Evolutionary conservation across 2,329 filamentous ascomycete genomes (phyloP).

Genomic region (Verticillium isaacii): DNA sequence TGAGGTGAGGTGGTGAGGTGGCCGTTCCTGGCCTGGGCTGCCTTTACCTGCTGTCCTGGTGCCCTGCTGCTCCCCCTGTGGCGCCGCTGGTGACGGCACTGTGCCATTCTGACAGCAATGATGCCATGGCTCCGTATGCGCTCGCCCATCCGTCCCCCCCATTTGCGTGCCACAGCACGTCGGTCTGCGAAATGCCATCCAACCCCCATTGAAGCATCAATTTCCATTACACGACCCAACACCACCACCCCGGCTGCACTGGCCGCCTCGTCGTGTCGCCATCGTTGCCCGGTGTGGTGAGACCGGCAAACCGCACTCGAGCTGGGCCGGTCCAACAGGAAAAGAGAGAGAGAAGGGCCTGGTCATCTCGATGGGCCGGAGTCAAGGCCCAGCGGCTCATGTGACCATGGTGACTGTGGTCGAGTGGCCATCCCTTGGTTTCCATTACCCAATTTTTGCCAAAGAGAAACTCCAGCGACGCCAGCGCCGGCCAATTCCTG

Average conservation of each 20-base stretch:
- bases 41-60: not conserved
- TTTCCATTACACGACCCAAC: constrained; percentile 25
- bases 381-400: constrained; percentile 19
- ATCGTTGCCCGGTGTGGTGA: constrained; percentile 1
- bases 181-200: not conserved
- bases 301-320: not conserved
- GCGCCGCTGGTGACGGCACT: not conserved
- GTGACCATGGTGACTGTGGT: constrained; percentile 29
- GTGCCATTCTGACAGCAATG: not conserved
- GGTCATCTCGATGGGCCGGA: not conserved
- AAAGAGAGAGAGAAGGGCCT: not conserved
- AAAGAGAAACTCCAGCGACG: constrained; percentile 9
- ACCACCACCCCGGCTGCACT: not conserved
- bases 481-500: constrained; percentile 1
- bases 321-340: not conserved
- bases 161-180: too few relatives aligned
- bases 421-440: constrained; percentile 36
- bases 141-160: not conserved
- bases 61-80: not conserved
- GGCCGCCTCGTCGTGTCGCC: not conserved
- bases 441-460: constrained; percentile 42
- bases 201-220: not conserved
- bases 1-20: not conserved
- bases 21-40: not conserved
- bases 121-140: not conserved